Base-by-base conservation (phyloP, 2,329 filamentous ascomycete species). In the Magnaporthiopsis rhizophila region DNA sequence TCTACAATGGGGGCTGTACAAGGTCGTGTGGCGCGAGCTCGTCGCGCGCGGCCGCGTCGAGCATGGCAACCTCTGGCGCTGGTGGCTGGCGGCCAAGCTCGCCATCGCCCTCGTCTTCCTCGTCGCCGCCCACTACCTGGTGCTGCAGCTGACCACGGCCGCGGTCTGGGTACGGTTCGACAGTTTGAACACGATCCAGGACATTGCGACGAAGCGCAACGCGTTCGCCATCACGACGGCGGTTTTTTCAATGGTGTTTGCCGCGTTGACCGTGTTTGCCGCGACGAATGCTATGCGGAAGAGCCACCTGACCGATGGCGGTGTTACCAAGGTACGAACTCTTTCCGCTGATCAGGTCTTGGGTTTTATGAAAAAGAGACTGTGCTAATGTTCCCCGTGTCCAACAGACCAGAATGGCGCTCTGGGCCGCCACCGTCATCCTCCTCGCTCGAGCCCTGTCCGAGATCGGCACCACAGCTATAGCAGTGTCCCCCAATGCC, bases 131-230 rank as follows among this genome's bases (percentile, higher is more conserved):
- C 67, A 61, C 60, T 69, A 69, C 60, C 59, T 64, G 12, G 61
- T 65, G 6, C 61, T 69, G 12, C 62, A 66, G n/a, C 36, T 69
- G 24, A 67, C 68, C 12, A 26, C 63, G 11, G 59, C 68, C 12
- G 59, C 62, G 8, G 65, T 66, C 3, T 69, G 68, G 68, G 15
- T 69, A 45, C 28, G 65, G 30, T 69, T 69, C 34, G 28, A 62
- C 34, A 69, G 66, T 63, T 50, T 69, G 5, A 69, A 68, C 60
- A 36, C 63, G 50, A 68, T 69, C 28, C 63, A 64, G 61, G 68
- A 69, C 60, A 65, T 69, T 56, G 67, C 67, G 21, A 69, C 65
- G 7, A 69, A 67, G 61, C 18, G 65, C n/a, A 66, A 45, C 7
- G 13, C 61, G 3, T 69, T 69, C 45, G 65, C 67, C 58, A 62